Percentiles rank a stretch among this genome's conserved stretches.
Evolutionary conservation across 2,329 filamentous ascomycete genomes (phyloP).

Genomic region (Coniochaeta prunicola): DNA sequence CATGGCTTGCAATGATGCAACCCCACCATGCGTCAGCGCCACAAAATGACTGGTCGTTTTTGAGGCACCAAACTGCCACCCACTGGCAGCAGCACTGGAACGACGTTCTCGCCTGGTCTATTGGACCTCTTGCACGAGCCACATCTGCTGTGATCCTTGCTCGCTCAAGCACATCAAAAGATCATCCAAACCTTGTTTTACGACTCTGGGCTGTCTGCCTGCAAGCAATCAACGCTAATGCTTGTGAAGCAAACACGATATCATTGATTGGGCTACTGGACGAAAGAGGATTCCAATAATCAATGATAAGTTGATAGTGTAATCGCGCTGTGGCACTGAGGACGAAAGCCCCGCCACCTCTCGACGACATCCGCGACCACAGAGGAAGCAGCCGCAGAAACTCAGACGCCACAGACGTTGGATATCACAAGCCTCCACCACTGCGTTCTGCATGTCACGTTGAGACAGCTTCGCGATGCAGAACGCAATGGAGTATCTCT

Average conservation of each 20-base stretch:
- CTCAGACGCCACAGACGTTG: not conserved
- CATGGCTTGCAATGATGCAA: not conserved
- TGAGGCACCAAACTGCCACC: slow-evolving; percentile 2
- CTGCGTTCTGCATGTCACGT: not conserved
- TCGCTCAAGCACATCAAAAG: not conserved
- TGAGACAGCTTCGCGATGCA: not conserved
- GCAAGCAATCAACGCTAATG: not conserved
- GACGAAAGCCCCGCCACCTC: not conserved
- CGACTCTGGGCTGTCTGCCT: not conserved
- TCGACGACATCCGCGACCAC: not conserved
- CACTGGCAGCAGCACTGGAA: not conserved
- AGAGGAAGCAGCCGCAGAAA: not conserved
- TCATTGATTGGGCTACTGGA: not conserved
- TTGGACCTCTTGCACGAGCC: not conserved
- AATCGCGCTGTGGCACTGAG: not conserved
- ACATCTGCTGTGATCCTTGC: not conserved
- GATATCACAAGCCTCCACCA: not conserved
- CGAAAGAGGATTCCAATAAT: not conserved
- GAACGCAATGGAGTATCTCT: not conserved
- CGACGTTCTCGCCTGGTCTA: not conserved
- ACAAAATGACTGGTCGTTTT: slow-evolving; percentile 6
- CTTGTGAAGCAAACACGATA: not conserved
- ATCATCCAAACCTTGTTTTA: slow-evolving; percentile 1
- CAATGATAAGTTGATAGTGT: not conserved
- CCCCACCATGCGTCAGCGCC: not conserved